phyloP scores from a whole-genome alignment of 805 yeast species.

The Wickerhamiella parazyma region DNA sequence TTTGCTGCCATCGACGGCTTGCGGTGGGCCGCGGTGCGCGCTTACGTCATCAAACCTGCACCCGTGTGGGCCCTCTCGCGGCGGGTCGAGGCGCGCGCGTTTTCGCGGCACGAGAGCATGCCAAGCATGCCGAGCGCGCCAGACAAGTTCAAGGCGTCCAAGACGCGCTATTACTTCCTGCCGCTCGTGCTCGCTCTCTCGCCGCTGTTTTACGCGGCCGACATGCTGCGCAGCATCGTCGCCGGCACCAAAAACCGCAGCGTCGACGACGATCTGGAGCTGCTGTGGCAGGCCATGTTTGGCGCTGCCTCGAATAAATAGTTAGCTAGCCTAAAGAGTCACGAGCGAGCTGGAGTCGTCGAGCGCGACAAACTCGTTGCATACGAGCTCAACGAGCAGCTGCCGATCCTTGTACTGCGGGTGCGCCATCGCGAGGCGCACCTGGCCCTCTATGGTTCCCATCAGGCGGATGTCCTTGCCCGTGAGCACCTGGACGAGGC shows the following conservation, averaged over 20 bases:
- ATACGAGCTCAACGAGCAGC: constrained; percentile 33
- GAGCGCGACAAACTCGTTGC: constrained; percentile 22
- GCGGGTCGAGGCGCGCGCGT: constrained; percentile 1
- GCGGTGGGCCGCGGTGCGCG: constrained; percentile 7
- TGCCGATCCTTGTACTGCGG: constrained; percentile 53
- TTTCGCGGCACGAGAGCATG: neutral
- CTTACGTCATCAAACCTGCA: constrained; percentile 6
- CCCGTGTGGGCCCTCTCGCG: constrained; percentile 5
- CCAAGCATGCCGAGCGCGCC: neutral
- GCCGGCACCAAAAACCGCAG: neutral
- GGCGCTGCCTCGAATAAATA: neutral
- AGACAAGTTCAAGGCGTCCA: neutral
- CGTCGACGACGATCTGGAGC: neutral
- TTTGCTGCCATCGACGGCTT: constrained; percentile 2
- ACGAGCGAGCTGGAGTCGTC: constrained; percentile 18
- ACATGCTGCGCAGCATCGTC: constrained; percentile 1
- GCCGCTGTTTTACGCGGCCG: constrained; percentile 9
- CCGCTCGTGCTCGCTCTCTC: constrained; percentile 2
- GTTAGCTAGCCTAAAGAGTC: constrained; percentile 12
- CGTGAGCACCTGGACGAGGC: constrained; percentile 47
- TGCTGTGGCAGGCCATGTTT: constrained; percentile 4
- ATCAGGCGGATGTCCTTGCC: constrained; percentile 49
- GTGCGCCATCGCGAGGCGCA: constrained; percentile 43
- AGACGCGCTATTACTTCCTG: neutral
- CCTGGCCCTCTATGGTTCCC: constrained; percentile 29